Evolutionary conservation across 805 yeast species (phyloP).

Genomic region (Kockiozyma suomiensis): DNA sequence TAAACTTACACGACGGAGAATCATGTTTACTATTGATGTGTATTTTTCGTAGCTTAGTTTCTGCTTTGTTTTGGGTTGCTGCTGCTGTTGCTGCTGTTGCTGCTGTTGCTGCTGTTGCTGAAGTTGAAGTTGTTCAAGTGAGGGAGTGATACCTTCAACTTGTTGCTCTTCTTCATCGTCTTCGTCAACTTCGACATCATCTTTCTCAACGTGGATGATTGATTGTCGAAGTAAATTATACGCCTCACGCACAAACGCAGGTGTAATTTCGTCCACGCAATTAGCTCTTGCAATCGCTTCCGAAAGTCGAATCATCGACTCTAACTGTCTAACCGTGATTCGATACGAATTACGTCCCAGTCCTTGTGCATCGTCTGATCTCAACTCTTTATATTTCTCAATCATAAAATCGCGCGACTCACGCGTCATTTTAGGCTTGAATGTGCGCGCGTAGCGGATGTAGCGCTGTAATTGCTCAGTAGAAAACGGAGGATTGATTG

Average conservation of each 20-base stretch:
- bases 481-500: constrained; percentile 84
- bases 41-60: constrained; percentile 84
- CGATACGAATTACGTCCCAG: constrained; percentile 78
- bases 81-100: constrained; percentile 34
- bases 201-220: constrained; percentile 90
- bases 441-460: constrained; percentile 88
- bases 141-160: no score
- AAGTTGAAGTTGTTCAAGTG: no score
- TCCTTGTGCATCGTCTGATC: constrained; percentile 91
- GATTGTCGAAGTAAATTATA: constrained; percentile 86
- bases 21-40: constrained; percentile 75
- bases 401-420: constrained; percentile 80
- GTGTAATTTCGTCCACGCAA: constrained; percentile 84
- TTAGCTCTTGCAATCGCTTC: constrained; percentile 98
- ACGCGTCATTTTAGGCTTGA: constrained; percentile 83
- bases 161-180: constrained; percentile 44
- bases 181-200: constrained; percentile 85
- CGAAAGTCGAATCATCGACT: constrained; percentile 70
- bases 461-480: constrained; percentile 87
- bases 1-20: constrained; percentile 67
- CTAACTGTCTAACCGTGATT: constrained; percentile 96
- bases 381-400: constrained; percentile 75
- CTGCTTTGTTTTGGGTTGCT: constrained; percentile 45
- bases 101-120: constrained; percentile 29
- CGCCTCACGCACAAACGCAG: constrained; percentile 89